Conservation (phyloP, 768 basidiomycete species). For the Exsudoporus frostii region DNA sequence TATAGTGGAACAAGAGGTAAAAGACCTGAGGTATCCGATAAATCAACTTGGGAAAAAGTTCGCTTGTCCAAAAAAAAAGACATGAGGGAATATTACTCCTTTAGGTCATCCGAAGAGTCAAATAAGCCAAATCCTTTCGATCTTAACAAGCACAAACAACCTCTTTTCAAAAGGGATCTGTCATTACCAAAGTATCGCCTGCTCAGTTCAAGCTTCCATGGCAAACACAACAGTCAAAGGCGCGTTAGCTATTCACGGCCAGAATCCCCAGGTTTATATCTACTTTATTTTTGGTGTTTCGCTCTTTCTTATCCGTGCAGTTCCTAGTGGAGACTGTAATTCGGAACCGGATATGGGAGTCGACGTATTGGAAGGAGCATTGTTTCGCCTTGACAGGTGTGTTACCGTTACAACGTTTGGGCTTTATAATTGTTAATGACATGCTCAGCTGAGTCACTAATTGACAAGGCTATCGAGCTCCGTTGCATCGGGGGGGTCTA, state of each 20-base stretch:
- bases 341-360: constrained; percentile 93
- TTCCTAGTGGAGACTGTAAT: constrained; percentile 95
- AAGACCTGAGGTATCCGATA: too few relatives aligned
- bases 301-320: constrained; percentile 41
- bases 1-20: too few relatives aligned
- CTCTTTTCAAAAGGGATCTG: not conserved
- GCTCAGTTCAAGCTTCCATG: constrained; percentile 43
- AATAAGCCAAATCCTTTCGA: constrained; percentile 27
- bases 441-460: constrained; percentile 79
- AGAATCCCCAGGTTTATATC: constrained; percentile 85
- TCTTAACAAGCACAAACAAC: constrained; percentile 26
- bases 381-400: constrained; percentile 94
- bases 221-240: constrained; percentile 91
- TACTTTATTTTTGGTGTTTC: not conserved
- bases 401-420: constrained; percentile 18
- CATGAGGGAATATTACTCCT: not conserved
- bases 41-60: too few relatives aligned
- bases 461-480: constrained; percentile 87
- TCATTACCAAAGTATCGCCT: not conserved
- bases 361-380: constrained; percentile 95
- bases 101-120: constrained; percentile 5
- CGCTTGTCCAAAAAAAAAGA: too few relatives aligned
- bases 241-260: constrained; percentile 88
- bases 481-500: constrained; percentile 89
- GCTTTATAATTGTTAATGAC: constrained; percentile 1